Conservation (phyloP, 805 yeast species). For the Pichia deserticola region DNA sequence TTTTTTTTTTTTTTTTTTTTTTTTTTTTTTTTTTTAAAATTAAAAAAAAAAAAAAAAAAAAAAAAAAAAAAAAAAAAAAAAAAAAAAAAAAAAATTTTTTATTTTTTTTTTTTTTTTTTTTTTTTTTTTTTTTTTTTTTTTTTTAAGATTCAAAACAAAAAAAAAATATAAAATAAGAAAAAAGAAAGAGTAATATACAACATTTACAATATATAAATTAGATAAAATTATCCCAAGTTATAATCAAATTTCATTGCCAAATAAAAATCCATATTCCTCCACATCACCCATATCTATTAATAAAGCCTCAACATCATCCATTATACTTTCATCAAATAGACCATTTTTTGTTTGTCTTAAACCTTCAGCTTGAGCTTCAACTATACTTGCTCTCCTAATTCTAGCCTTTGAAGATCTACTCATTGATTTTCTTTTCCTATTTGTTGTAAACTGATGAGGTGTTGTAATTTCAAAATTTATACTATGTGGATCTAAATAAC, state of each 20-base stretch:
- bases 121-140: too few species aligned
- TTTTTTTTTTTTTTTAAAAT: too few species aligned
- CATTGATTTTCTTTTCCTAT: slow-evolving; percentile 6
- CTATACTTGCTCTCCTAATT: slow-evolving; percentile 59
- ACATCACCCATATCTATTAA: slow-evolving; percentile 43
- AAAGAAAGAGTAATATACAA: not conserved
- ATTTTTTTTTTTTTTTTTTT: too few species aligned
- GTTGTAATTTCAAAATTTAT: slow-evolving; percentile 5
- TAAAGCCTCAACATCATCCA: slow-evolving; percentile 68
- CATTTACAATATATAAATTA: not conserved
- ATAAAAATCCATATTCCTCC: slow-evolving; percentile 33
- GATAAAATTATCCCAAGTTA: too few species aligned
- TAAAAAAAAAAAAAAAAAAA: too few species aligned
- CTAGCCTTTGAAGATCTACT: slow-evolving; percentile 19
- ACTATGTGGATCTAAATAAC: not conserved
- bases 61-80: too few species aligned
- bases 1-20: too few species aligned
- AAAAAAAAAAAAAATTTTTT: too few species aligned
- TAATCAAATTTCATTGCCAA: slow-evolving; percentile 19
- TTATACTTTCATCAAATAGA: slow-evolving; percentile 64
- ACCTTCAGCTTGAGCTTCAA: slow-evolving; percentile 72
- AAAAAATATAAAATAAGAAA: not conserved
- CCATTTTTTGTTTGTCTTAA: slow-evolving; percentile 70
- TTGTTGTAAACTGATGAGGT: slow-evolving; percentile 1
- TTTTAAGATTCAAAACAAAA: too few species aligned